These are phyloP conservation scores for Collybia nuda DNA, from an alignment of 768 basidiomycete genomes.

Conservation along the genomic window DNA sequence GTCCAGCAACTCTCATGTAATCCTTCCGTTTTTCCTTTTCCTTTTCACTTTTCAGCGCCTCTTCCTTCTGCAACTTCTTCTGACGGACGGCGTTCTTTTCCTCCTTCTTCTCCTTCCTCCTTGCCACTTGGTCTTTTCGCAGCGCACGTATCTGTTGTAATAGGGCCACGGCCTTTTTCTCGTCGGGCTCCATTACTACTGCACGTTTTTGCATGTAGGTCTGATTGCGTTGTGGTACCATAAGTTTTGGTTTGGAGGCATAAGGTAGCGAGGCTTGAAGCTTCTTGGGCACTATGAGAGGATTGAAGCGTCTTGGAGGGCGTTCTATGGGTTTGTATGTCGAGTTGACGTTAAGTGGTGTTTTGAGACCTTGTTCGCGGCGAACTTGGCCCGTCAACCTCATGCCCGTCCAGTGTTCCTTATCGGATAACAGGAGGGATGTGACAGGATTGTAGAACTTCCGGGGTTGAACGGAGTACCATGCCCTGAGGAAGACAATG, in stretches of 20 bases:
- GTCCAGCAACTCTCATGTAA: constrained; percentile 68
- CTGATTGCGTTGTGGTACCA: constrained; percentile 66
- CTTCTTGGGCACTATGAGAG: constrained; percentile 83
- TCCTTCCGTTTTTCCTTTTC: constrained; percentile 78
- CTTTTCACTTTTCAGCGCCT: constrained; percentile 59
- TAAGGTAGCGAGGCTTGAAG: constrained; percentile 91
- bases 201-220: constrained; percentile 96
- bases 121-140: constrained; percentile 80
- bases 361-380: constrained; percentile 80
- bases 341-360: constrained; percentile 81
- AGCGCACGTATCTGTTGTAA: constrained; percentile 93
- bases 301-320: constrained; percentile 82
- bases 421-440: constrained; percentile 81
- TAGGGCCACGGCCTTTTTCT: constrained; percentile 87
- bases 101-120: constrained; percentile 85
- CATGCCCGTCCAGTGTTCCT: constrained; percentile 90
- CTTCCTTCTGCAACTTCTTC: constrained; percentile 75
- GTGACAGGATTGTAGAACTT: constrained; percentile 97
- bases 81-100: constrained; percentile 66
- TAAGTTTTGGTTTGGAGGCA: constrained; percentile 87
- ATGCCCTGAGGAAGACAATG: constrained; percentile 92
- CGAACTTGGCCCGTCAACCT: constrained; percentile 92
- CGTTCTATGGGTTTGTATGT: constrained; percentile 85
- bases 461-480: constrained; percentile 94
- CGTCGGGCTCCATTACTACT: constrained; percentile 93